These are phyloP conservation scores for Tolypocladium ovalisporum DNA, from an alignment of 2,329 filamentous ascomycete species.

Conservation along the genomic window DNA sequence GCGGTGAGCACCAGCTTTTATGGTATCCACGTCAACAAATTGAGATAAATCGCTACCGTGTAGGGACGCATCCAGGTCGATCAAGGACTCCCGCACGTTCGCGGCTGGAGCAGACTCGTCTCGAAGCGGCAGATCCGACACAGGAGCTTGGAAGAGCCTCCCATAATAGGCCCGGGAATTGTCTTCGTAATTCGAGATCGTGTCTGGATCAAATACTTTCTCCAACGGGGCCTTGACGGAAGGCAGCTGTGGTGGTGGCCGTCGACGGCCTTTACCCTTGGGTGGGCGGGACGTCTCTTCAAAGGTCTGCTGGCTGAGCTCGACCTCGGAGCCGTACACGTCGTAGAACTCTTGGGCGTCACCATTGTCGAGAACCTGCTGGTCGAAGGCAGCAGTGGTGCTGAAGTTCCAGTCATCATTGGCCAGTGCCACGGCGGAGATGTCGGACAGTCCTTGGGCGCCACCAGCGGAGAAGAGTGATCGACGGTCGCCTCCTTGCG, in stretches of 20 bases:
- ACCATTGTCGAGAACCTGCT: conserved; percentile 39
- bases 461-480: conserved; percentile 52
- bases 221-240: conserved; percentile 49
- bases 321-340: conserved; percentile 47
- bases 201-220: conserved; percentile 56
- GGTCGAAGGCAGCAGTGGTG: conserved; percentile 54
- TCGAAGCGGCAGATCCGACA: conserved; percentile 48
- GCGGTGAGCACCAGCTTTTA: conserved; percentile 37
- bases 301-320: conserved; percentile 33
- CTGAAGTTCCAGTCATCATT: conserved; percentile 59
- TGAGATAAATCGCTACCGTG: conserved; percentile 43
- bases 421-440: conserved; percentile 31
- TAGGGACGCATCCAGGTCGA: conserved; percentile 52
- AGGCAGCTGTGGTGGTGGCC: conserved; percentile 47
- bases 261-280: conserved; percentile 41
- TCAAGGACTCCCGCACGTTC: conserved; percentile 50
- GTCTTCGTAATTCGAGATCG: conserved; percentile 52
- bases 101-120: conserved; percentile 39
- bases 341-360: conserved; percentile 50
- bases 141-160: conserved; percentile 25
- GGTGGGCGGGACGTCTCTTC: conserved; percentile 41
- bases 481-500: conserved; percentile 57
- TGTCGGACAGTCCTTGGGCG: conserved; percentile 39
- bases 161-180: conserved; percentile 53
- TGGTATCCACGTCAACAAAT: conserved; percentile 52